Conservation (phyloP, 2,329 filamentous ascomycete species). For the Paecilomyces variotii region DNA sequence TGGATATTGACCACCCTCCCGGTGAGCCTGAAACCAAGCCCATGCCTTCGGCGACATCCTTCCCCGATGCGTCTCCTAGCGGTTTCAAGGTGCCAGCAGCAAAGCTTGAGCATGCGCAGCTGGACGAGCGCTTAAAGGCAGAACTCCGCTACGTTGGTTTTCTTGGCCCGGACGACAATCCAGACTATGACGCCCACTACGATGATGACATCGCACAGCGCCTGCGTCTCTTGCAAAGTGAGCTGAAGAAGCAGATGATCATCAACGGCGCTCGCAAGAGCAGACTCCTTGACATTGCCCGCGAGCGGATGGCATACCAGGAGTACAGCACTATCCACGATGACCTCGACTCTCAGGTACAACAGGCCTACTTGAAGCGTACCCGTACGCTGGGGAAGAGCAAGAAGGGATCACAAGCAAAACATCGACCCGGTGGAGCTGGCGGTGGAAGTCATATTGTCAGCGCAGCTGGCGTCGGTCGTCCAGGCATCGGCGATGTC, state of each 20-base stretch:
- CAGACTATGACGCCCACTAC: constrained; percentile 80
- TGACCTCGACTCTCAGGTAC: constrained; percentile 89
- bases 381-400: constrained; percentile 90
- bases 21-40: constrained; percentile 38
- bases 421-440: constrained; percentile 54
- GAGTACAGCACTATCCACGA: constrained; percentile 96
- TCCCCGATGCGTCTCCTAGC: constrained; percentile 68
- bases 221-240: constrained; percentile 72
- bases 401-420: constrained; percentile 70
- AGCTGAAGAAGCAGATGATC: constrained; percentile 74
- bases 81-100: constrained; percentile 71
- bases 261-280: constrained; percentile 87
- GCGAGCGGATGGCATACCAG: constrained; percentile 90
- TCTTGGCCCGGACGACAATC: constrained; percentile 59
- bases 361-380: constrained; percentile 90
- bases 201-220: constrained; percentile 93
- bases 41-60: constrained; percentile 64
- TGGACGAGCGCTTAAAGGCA: constrained; percentile 85
- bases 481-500: constrained; percentile 72
- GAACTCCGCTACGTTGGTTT: constrained; percentile 89
- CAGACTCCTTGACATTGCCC: constrained; percentile 75
- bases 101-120: constrained; percentile 74
- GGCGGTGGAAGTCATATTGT: constrained; percentile 58
- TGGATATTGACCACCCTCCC: constrained; percentile 42
- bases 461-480: constrained; percentile 34